Evolutionary conservation across 2,329 filamentous ascomycete genomes (phyloP), one percentile per base, ranked within the genome.

Genomic region (Aureobasidium sp.): DNA sequence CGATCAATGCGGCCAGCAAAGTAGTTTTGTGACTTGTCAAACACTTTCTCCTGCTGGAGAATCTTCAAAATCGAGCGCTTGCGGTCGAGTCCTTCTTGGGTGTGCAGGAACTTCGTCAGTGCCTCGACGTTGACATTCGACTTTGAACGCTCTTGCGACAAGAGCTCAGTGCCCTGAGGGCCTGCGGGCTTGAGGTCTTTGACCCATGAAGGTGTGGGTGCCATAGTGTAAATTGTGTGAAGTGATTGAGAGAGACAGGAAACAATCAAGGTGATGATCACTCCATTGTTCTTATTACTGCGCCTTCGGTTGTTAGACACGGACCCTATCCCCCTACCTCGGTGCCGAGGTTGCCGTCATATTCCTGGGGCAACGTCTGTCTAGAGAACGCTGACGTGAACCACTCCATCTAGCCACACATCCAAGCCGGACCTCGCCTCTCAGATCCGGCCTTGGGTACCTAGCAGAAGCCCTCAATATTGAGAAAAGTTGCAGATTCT

Each of bases 21-120:
- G 75, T 90, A 90, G 71, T 91, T 90, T 66, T 88, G 85, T 3
- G 85, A 85, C 76, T 91, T 92, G 74, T 91, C 86, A 67, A 92
- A 91, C 62, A 90, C 81, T 58, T 83, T 82, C 63, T 92, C 87
- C 0, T 79, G 72, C 67, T 86, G 77, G 5, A 92, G 79, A n/a
- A 90, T 79, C 52, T 81, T 75, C 6, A 90, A 76, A 32, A 92
- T 79, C 29, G 76, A 77, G 2, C 81, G 75, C 68, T 86, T 85
- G 47, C 82, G 79, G 62, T 86, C 79, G 11, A 91, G 77, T 5
- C 79, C 79, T 63, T 86, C 81, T 68, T 84, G 83, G 27, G 86
- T 88, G 73, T 89, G 88, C 50, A 92, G 78, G 68, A 89, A 86
- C 57, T 83, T 79, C 50, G 86, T 83, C 9, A 92, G 78, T 69